Evolutionary conservation across 257 asterid genomes (phyloP).

Genomic region (Capsicum pubescens): DNA sequence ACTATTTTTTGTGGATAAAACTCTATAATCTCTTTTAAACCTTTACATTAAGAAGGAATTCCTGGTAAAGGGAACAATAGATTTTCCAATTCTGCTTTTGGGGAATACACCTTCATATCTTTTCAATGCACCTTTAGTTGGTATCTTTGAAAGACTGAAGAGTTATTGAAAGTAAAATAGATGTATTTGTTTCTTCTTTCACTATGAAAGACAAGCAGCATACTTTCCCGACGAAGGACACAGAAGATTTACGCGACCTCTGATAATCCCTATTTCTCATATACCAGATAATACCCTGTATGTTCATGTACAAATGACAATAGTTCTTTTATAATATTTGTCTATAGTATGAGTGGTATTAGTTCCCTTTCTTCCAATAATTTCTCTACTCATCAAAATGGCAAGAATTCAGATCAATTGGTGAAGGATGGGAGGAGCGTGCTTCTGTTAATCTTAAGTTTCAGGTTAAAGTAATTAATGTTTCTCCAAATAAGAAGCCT

Average conservation of each 20-base stretch:
- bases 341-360: constrained; percentile 10
- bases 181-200: not conserved
- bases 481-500: not conserved
- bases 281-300: not conserved
- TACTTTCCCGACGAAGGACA: not conserved
- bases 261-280: not conserved
- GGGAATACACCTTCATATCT: not conserved
- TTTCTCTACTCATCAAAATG: not conserved
- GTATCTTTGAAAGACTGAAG: not conserved
- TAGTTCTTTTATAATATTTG: not conserved
- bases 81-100: not conserved
- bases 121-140: not conserved
- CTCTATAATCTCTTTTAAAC: not conserved
- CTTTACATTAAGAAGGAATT: constrained; percentile 3
- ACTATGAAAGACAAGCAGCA: not conserved
- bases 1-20: not conserved
- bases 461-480: constrained; percentile 1
- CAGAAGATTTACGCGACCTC: not conserved
- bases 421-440: not conserved
- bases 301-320: not conserved
- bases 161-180: not conserved
- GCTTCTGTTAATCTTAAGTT: not conserved
- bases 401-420: not conserved
- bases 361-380: not conserved
- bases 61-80: not conserved